These are phyloP conservation scores for Leishmania lainsoni DNA, from an alignment of 208 protist genomes.

Conservation along the genomic window DNA sequence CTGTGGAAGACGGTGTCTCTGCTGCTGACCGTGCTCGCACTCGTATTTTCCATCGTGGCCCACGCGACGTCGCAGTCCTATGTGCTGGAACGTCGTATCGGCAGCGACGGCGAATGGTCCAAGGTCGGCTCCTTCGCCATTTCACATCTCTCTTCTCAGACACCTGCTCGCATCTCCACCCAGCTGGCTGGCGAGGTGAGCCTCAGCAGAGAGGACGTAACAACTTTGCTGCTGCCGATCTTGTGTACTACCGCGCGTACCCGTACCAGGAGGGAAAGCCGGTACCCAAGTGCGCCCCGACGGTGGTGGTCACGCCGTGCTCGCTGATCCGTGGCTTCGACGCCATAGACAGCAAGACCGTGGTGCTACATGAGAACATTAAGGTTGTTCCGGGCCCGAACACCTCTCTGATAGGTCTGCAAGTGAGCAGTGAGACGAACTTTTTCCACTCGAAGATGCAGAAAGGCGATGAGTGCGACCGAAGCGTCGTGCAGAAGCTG, in stretches of 20 bases:
- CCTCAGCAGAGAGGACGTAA: conserved; percentile 36
- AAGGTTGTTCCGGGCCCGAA: conserved; percentile 57
- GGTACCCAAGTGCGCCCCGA: conserved; percentile 27
- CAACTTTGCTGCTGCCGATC: conserved; percentile 46
- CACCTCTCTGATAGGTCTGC: conserved; percentile 64
- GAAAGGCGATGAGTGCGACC: conserved; percentile 86
- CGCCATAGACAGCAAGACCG: conserved; percentile 67
- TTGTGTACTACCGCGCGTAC: conserved; percentile 78
- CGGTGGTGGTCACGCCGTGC: conserved; percentile 74
- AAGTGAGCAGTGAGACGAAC: conserved; percentile 79
- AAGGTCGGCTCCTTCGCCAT: conserved; percentile 58
- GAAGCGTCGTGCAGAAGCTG: conserved; percentile 70
- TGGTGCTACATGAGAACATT: conserved; percentile 76
- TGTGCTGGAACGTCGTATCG: conserved; percentile 70
- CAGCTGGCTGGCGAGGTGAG: conserved; percentile 22
- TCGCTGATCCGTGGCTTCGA: conserved; percentile 86
- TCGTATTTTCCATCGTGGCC: conserved; percentile 5
- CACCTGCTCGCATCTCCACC: conserved; percentile 51
- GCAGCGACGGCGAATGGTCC: conserved; percentile 47
- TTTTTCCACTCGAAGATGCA: conserved; percentile 88
- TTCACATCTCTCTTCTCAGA: conserved; percentile 44
- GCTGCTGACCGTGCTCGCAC: conserved; percentile 21
- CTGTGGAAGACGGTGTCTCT: conserved; percentile 8
- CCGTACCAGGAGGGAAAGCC: conserved; percentile 24
- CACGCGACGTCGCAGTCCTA: conserved; percentile 62